Conservation (phyloP, 352 stramenopile genomes). For the Phytophthora uliginosa region DNA sequence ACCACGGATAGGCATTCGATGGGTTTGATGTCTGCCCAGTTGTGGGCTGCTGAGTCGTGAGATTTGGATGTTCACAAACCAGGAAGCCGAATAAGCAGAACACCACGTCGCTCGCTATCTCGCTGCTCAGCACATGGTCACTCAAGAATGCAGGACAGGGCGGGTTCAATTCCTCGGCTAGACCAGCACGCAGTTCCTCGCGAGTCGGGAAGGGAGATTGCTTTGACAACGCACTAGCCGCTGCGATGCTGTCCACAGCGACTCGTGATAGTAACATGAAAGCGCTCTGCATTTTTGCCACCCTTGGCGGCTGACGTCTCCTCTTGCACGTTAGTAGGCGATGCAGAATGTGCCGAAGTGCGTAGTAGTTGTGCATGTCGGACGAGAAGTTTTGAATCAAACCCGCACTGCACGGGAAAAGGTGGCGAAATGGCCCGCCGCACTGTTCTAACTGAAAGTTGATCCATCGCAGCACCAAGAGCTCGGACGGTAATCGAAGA, state of each 20-base stretch:
- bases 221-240: slow-evolving; percentile 7
- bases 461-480: slow-evolving; percentile 78
- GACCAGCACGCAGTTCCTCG: slow-evolving; percentile 49
- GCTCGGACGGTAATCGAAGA: slow-evolving; percentile 56
- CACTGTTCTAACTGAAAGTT: slow-evolving; percentile 71
- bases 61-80: slow-evolving; percentile 61
- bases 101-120: slow-evolving; percentile 53
- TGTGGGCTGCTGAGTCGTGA: slow-evolving; percentile 23
- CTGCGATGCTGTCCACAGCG: slow-evolving; percentile 11
- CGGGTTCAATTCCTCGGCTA: slow-evolving; percentile 53
- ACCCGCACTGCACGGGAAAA: slow-evolving; percentile 18
- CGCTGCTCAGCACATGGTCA: slow-evolving; percentile 44
- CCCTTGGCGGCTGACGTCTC: slow-evolving; percentile 1
- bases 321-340: slow-evolving; percentile 38
- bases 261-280: slow-evolving; percentile 23
- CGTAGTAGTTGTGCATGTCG: slow-evolving; percentile 71
- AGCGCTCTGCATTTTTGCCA: slow-evolving; percentile 25
- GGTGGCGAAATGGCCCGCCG: slow-evolving; percentile 40
- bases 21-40: background rate
- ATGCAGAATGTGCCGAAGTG: slow-evolving; percentile 63
- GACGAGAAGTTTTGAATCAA: slow-evolving; percentile 82
- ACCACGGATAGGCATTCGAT: slow-evolving; percentile 50
- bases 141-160: slow-evolving; percentile 54
- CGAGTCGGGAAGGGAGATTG: slow-evolving; percentile 48
- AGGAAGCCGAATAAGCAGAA: slow-evolving; percentile 78